A percentile compares a stretch with the other conserved stretches of the same genome.
phyloP scores from a whole-genome alignment of 352 stramenopile genomes.

The Globisporangium cederbergense region DNA sequence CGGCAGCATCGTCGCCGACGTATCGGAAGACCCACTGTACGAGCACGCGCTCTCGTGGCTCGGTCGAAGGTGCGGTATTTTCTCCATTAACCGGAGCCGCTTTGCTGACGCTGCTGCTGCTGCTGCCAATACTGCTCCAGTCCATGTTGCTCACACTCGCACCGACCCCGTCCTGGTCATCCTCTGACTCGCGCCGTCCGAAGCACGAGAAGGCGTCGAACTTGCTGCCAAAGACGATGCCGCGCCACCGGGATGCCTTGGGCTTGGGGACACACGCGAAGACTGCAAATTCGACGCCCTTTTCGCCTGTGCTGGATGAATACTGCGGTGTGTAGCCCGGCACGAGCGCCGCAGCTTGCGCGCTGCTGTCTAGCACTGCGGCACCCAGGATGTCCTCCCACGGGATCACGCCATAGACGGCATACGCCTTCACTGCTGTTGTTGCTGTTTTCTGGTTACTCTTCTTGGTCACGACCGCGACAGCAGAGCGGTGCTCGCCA shows the following conservation, averaged over 20 bases:
- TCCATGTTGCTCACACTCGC: slow-evolving; percentile 13
- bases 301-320: slow-evolving; percentile 7
- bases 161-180: slow-evolving; percentile 13
- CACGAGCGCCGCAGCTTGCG: slow-evolving; percentile 17
- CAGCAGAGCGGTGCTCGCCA: background rate
- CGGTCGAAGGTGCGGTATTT: background rate
- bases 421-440: slow-evolving; percentile 6
- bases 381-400: slow-evolving; percentile 47
- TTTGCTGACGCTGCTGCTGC: background rate
- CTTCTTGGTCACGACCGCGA: background rate
- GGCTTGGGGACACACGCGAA: slow-evolving; percentile 29
- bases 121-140: background rate
- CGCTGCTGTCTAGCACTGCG: slow-evolving; percentile 21
- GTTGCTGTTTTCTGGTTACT: background rate
- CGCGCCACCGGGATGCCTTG: slow-evolving; percentile 11
- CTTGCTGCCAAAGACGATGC: slow-evolving; percentile 24
- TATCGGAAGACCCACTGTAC: slow-evolving; percentile 50
- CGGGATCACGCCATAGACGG: slow-evolving; percentile 29
- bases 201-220: slow-evolving; percentile 18
- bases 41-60: slow-evolving; percentile 21
- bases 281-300: slow-evolving; percentile 32
- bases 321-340: slow-evolving; percentile 17
- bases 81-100: slow-evolving; percentile 9
- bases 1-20: slow-evolving; percentile 24
- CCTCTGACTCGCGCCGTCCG: slow-evolving; percentile 10